Conservation (phyloP, 2,329 filamentous ascomycete species). For the Cryphonectria radicalis region DNA sequence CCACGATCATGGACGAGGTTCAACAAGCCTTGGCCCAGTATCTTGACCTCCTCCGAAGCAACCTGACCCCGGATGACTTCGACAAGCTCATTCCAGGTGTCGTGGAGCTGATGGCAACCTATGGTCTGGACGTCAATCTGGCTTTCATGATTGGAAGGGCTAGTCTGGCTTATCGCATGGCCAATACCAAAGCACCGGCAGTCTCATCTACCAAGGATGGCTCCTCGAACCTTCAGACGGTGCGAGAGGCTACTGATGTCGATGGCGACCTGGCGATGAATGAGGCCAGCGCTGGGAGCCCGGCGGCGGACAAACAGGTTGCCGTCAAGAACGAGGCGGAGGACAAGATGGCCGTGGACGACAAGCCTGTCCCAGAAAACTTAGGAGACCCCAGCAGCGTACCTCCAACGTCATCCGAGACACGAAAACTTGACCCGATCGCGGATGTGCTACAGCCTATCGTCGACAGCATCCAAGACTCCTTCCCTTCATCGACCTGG, state of each 20-base stretch:
- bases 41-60: slow-evolving; percentile 83
- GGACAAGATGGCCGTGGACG: slow-evolving; percentile 40
- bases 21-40: slow-evolving; percentile 86
- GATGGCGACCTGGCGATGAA: slow-evolving; percentile 60
- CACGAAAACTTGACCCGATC: slow-evolving; percentile 53
- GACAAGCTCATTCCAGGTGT: slow-evolving; percentile 78
- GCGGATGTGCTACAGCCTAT: slow-evolving; percentile 76
- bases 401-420: slow-evolving; percentile 35
- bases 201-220: slow-evolving; percentile 37
- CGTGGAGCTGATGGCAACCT: slow-evolving; percentile 73
- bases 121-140: slow-evolving; percentile 76
- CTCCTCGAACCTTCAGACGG: slow-evolving; percentile 35
- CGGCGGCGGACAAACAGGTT: slow-evolving; percentile 15
- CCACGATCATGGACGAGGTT: slow-evolving; percentile 87
- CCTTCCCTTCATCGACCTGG: slow-evolving; percentile 67
- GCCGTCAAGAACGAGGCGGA: slow-evolving; percentile 32
- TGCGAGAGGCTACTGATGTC: slow-evolving; percentile 44
- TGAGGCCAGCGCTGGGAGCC: slow-evolving; percentile 30
- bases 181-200: slow-evolving; percentile 25
- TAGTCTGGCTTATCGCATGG: slow-evolving; percentile 71
- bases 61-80: slow-evolving; percentile 76
- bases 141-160: slow-evolving; percentile 84
- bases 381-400: slow-evolving; percentile 33
- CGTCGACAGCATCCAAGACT: slow-evolving; percentile 67
- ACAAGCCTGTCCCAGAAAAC: slow-evolving; percentile 33